These are phyloP conservation scores for Sextonia rubra DNA, from an alignment of 164 flowering plant species.

Conservation along the genomic window DNA sequence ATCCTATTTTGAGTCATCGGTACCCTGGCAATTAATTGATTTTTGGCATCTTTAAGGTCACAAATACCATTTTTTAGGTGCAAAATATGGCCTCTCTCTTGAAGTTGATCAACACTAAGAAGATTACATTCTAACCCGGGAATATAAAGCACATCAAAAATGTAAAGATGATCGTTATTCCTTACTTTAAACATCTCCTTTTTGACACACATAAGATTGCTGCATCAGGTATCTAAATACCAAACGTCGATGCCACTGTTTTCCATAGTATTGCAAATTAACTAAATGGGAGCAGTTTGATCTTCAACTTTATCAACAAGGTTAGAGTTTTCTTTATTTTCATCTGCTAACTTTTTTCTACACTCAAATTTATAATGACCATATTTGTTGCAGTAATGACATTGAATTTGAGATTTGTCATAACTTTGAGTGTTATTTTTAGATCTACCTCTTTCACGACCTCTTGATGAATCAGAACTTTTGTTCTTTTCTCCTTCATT, in stretches of 20 bases:
- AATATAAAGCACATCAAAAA: constrained; percentile 7
- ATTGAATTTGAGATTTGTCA: constrained; percentile 21
- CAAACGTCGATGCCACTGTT: neutral
- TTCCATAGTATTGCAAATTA: neutral
- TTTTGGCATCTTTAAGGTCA: neutral
- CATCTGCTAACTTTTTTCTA: neutral
- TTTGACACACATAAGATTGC: constrained; percentile 28
- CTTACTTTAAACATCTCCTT: constrained; percentile 13
- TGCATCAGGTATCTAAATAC: constrained; percentile 21
- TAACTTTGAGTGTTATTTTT: constrained; percentile 2
- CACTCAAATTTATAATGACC: constrained; percentile 14
- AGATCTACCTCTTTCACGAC: neutral
- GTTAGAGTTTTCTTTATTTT: constrained; percentile 10
- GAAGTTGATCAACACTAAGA: constrained; percentile 1
- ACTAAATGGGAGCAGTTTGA: constrained; percentile 4
- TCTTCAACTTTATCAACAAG: too few species aligned
- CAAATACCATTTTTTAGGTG: neutral
- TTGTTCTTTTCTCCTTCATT: neutral
- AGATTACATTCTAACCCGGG: neutral
- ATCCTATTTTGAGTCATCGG: constrained; percentile 7
- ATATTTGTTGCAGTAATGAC: constrained; percentile 17
- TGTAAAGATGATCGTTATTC: neutral
- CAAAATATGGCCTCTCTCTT: constrained; percentile 13
- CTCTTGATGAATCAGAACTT: neutral
- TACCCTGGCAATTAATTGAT: neutral